A percentile compares a stretch with the other conserved stretches of the same genome.
Evolutionary conservation across 2,329 filamentous ascomycete species (phyloP).

Genomic region (Sporothrix euskadiensis): DNA sequence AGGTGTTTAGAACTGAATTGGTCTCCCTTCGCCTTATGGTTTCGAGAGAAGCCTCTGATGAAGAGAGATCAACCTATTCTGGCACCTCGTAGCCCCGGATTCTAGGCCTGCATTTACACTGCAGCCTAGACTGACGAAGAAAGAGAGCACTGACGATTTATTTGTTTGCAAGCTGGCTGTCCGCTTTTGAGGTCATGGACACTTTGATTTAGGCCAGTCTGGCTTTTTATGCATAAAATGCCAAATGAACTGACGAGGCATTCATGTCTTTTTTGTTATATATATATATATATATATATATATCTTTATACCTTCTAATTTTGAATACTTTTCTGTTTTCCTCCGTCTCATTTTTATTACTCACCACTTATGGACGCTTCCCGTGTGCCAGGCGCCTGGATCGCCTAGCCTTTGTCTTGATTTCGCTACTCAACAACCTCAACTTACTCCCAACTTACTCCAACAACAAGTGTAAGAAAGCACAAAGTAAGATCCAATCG

Average conservation of each 20-base stretch:
- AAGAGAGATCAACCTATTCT: neutral
- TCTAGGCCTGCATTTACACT: slow-evolving; percentile 29
- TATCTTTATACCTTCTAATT: neutral
- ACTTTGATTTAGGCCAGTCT: slow-evolving; percentile 37
- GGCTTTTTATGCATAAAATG: neutral
- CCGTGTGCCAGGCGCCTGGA: slow-evolving; percentile 12
- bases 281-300: too few species aligned
- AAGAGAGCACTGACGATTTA: slow-evolving; percentile 60
- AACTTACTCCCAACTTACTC: neutral
- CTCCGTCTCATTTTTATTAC: neutral
- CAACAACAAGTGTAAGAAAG: neutral
- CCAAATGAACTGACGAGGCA: slow-evolving; percentile 1
- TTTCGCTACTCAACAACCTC: neutral
- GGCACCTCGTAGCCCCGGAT: slow-evolving; percentile 16
- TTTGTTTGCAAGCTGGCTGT: slow-evolving; percentile 32
- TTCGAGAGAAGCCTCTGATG: neutral
- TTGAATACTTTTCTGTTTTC: too few species aligned
- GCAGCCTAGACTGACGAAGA: slow-evolving; percentile 50
- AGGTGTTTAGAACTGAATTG: neutral
- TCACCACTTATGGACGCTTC: neutral
- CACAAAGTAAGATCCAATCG: neutral
- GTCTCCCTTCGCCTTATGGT: neutral
- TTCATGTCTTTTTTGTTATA: neutral
- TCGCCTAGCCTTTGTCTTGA: neutral
- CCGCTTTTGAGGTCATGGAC: slow-evolving; percentile 41